phyloP scores from a whole-genome alignment of 257 asterid genomes.

The Penstemon eatonii region DNA sequence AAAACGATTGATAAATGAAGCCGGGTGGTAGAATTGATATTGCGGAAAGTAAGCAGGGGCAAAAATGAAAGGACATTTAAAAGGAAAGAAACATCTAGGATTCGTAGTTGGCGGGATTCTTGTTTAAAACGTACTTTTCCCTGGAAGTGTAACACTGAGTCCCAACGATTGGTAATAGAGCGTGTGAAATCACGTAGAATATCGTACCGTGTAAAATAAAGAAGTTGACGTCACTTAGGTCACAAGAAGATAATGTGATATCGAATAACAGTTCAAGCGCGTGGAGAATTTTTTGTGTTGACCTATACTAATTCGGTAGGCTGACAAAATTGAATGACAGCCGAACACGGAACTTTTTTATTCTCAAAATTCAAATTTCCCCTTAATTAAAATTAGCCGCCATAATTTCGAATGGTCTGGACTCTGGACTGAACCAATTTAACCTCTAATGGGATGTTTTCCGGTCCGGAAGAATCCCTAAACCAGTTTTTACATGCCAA shows the following conservation, averaged over 20 bases:
- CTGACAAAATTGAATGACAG: no score
- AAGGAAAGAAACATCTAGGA: slow-evolving; percentile 16
- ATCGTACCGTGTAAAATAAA: not conserved
- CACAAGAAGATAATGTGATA: slow-evolving; percentile 1
- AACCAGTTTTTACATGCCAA: no score
- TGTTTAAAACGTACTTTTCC: not conserved
- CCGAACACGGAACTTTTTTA: no score
- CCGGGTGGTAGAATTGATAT: slow-evolving; percentile 21
- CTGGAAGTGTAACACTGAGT: no score
- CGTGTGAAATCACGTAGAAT: slow-evolving; percentile 23
- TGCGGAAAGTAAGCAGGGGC: slow-evolving; percentile 4
- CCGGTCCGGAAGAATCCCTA: no score
- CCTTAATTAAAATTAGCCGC: no score
- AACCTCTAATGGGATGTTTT: no score
- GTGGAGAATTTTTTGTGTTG: not conserved
- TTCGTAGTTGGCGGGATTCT: slow-evolving; percentile 30
- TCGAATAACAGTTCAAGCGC: not conserved
- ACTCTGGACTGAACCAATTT: no score
- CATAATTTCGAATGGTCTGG: no score
- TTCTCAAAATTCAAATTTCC: no score
- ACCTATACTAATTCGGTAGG: no score
- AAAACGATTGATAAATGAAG: slow-evolving; percentile 1
- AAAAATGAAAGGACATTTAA: not conserved
- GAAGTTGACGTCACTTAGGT: not conserved
- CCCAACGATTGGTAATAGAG: not conserved